Base-by-base conservation (phyloP, 148 eudicot species). In the Persicaria maculosa region DNA sequence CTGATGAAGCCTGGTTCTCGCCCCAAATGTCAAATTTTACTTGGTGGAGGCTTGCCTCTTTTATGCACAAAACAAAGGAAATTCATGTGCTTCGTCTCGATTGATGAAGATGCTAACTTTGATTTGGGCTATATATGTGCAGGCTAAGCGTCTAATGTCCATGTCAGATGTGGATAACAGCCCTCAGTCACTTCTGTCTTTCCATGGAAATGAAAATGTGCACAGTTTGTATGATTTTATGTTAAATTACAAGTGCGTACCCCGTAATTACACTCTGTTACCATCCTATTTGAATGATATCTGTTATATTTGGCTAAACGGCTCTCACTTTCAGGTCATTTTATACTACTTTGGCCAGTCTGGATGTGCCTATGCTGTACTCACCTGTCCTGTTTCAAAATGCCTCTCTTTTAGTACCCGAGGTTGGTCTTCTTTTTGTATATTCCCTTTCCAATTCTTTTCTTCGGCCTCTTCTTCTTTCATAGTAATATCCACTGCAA, bases 221-320 rank as follows among this genome's bases (percentile, higher is more conserved):
- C 93, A 95, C 74, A 93, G 91, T 14, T 84, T 95, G 53, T 95
- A 84, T 79, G 99, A 95, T 73, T 85, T 92, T 82, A 79, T 95
- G 74, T 80, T 95, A 52, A 91, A 89, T 77, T 87, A 87, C 79
- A 87, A 91, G 97, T 83, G 70, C 44, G 79, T 36, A 68, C 10
- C 73, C 45, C 8, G n/a, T 52, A 31, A 31, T 31, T 31, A 31
- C 45, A 16, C 14, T 59, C 22, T 7, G 44, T 44, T 45, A 20
- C 25, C n/a, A 59, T 4, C 5, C 48, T 48, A 64, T 14, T 46
- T 46, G 36, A 11, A 17, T 17, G 17, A 46, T 46, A 19, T 2
- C 68, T n/a, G 36, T 62, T 19, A 43, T 61, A 6, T 57, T 45
- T 61, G 9, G 11, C 61, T 12, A 62, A 55, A 17, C 72, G 74